Evolutionary conservation across 768 basidiomycete genomes (phyloP), one percentile per base, ranked within the genome.

Genomic region (Peribolospora kevripleyi): DNA sequence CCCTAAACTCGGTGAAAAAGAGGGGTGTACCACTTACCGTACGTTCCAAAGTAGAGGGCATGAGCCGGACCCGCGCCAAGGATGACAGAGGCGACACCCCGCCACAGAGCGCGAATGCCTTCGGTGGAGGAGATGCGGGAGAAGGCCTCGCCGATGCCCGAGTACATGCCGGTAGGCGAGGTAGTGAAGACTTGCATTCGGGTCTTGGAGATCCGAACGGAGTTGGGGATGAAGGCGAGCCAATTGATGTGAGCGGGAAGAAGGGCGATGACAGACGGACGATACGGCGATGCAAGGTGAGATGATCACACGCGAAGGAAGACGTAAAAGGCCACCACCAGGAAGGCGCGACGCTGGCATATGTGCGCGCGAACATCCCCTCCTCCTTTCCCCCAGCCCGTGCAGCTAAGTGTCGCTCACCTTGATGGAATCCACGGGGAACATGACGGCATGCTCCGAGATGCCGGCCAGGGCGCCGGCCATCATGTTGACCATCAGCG

Each of bases 381-480:
- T n/a, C n/a, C n/a, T n/a, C n/a, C n/a, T n/a, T n/a, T n/a, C n/a
- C n/a, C n/a, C n/a, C n/a, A n/a, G 49, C 8, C 70, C n/a, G n/a
- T n/a, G n/a, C n/a, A n/a, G n/a, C n/a, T n/a, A n/a, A n/a, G n/a
- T n/a, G n/a, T n/a, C n/a, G n/a, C 80, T 57, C 56, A 84, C 93
- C 75, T 98, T 98, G 67, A 98, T 95, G 64, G 86, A 91, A 71
- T 98, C 93, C 59, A 97, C 72, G 5, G 93, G 93, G 67, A 84
- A 98, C 82, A 98, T 97, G 66, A 93, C 87, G 40, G 88, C 84
- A 70, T 98, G 93, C 68, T 98, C 93, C 54, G 90, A 88, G 62
- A 98, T 97, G 58, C 93, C 93, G 62, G 93, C 93, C 67, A 97
- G 71, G 52, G 88, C 88, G 58, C 93, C 93, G 36, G 93, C 93